phyloP scores from a whole-genome alignment of 2,329 filamentous ascomycete species.

The Rhynchosporium secalis region DNA sequence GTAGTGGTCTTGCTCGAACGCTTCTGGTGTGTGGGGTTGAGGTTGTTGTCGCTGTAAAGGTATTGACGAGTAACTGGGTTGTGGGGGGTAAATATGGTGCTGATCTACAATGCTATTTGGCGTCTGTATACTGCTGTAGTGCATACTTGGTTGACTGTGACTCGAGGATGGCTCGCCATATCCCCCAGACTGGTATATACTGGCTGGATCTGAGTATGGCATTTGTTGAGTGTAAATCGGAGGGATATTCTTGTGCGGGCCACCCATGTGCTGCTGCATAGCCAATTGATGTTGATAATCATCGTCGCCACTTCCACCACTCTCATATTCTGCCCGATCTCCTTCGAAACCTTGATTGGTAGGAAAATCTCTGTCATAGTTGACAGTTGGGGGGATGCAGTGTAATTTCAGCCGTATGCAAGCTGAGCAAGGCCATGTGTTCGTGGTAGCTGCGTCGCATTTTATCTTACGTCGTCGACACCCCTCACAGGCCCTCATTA shows the following conservation, averaged over 20 bases:
- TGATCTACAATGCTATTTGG: conserved; percentile 53
- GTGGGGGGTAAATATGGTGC: conserved; percentile 49
- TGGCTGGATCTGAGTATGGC: conserved; percentile 47
- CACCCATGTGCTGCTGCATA: conserved; percentile 47
- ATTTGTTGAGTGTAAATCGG: conserved; percentile 51
- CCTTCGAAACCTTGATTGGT: conserved; percentile 50
- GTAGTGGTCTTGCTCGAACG: conserved; percentile 62
- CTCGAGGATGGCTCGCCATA: conserved; percentile 46
- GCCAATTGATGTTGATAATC: conserved; percentile 55
- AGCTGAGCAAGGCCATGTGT: conserved; percentile 95
- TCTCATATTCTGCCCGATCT: conserved; percentile 47
- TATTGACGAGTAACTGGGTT: conserved; percentile 55
- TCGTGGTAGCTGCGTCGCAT: conserved; percentile 94
- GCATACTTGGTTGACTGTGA: conserved; percentile 49
- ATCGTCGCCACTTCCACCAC: conserved; percentile 46
- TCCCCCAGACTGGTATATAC: conserved; percentile 42
- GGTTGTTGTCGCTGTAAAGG: conserved; percentile 42
- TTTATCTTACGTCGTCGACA: conserved; percentile 96
- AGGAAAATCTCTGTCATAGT: conserved; percentile 39
- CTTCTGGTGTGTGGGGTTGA: conserved; percentile 47
- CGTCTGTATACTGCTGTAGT: conserved; percentile 55
- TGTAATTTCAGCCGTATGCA: conserved; percentile 90
- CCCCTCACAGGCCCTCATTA: conserved; percentile 96
- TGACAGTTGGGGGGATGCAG: conserved; percentile 72
- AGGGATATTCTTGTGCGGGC: conserved; percentile 42